Evolutionary conservation across 768 basidiomycete species (phyloP), one percentile per base, ranked within the genome.

Genomic region (Leucogyrophana mollusca): DNA sequence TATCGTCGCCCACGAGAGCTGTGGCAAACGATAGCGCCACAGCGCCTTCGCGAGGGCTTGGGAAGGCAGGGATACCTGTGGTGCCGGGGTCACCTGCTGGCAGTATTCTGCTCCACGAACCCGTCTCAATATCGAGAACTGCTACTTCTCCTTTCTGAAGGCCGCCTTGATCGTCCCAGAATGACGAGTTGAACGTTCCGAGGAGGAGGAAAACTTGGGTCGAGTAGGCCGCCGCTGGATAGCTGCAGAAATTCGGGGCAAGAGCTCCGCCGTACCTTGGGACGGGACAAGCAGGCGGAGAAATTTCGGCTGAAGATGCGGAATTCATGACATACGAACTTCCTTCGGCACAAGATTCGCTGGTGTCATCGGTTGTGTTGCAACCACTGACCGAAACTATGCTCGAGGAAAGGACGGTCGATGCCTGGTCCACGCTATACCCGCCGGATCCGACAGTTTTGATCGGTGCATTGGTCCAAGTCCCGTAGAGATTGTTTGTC

Each of bases 71-170:
- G 11, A 58, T 61, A 33, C 77, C 78, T 16, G 60, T 55, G 11
- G 60, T 59, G 32, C 61, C 59, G 34, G 90, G 89, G 59, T 91
- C 88, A 27, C 87, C 87, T 27, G 89, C 73, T 32, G 89, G 89
- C 27, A 90, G 63, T 14, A 88, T 62, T 53, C 89, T 78, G 38
- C 79, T 81, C 90, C 87, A 91, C 8, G 75, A 68, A 5, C 78
- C 83, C 2, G 80, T 76, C 25, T 72, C 67, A 24, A 74, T 70
- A 52, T 88, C 79, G 32, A 90, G 66, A 10, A 90, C 69, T 46
- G 76, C 89, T 45, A 92, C 80, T 74, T 91, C 90, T 25, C 90
- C 90, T 1, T 71, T 68, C n/a, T 69, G 61, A 14, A 82, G 69
- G 1, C 80, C 80, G 23, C 72, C 74, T 30, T 72, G 74, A 58